A percentile compares a stretch with the other conserved stretches of the same genome.
Evolutionary conservation across 2,329 filamentous ascomycete species (phyloP).

Genomic region (Stachybotrys echinatus): DNA sequence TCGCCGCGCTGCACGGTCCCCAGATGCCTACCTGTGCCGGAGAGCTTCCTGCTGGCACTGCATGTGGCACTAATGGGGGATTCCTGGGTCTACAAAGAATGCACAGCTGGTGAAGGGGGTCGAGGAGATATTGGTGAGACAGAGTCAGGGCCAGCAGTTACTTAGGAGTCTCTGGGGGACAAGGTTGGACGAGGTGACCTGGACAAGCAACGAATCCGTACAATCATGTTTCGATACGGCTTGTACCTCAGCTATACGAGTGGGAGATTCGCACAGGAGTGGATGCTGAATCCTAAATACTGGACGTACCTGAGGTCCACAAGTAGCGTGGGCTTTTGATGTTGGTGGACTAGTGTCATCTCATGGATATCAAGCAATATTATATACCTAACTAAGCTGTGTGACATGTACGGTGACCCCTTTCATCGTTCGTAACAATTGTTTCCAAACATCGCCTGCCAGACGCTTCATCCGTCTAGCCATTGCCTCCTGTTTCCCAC

Average conservation of each 20-base stretch:
- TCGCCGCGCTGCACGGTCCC: constrained; percentile 29
- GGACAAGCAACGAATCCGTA: constrained; percentile 15
- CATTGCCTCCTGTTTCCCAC: not conserved
- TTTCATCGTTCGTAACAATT: too few species aligned
- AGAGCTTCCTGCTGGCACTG: constrained; percentile 25
- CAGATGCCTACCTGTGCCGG: constrained; percentile 17
- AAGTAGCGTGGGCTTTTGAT: too few species aligned
- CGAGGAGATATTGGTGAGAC: not conserved
- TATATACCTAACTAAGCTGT: too few species aligned
- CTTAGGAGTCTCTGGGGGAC: constrained; percentile 8
- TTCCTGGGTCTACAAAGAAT: constrained; percentile 12
- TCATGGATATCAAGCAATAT: too few species aligned
- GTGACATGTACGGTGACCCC: too few species aligned
- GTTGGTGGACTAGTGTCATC: too few species aligned
- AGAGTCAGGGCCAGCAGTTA: not conserved
- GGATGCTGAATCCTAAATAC: constrained; percentile 17
- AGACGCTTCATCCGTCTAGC: too few species aligned
- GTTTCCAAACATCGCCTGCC: too few species aligned
- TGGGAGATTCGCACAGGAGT: constrained; percentile 19
- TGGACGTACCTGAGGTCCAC: too few species aligned
- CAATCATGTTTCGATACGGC: constrained; percentile 26
- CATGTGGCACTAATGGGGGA: constrained; percentile 19
- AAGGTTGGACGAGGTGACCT: constrained; percentile 15
- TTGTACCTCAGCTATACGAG: constrained; percentile 27
- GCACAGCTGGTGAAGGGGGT: not conserved